A percentile compares a stretch with the other conserved stretches of the same genome.
Conservation (phyloP, 1,284 basidiomycete species). For the Stereum hirsutum region DNA sequence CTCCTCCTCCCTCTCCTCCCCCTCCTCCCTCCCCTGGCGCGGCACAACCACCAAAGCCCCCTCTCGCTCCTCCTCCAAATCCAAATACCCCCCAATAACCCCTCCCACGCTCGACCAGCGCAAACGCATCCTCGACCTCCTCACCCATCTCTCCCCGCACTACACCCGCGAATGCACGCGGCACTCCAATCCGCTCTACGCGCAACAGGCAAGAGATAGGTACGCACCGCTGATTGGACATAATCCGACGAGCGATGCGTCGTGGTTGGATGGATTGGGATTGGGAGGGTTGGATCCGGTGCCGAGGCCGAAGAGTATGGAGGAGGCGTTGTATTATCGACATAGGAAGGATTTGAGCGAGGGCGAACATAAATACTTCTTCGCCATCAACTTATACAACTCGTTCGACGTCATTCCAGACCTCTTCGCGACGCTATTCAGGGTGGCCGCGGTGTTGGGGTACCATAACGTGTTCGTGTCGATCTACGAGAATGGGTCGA, state of each 20-base stretch:
- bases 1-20: conserved; percentile 9
- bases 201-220: conserved; percentile 75
- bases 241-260: conserved; percentile 44
- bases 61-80: conserved; percentile 29
- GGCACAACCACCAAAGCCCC: conserved; percentile 41
- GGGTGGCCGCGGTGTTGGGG: conserved; percentile 80
- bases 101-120: conserved; percentile 75
- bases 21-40: conserved; percentile 35
- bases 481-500: conserved; percentile 96
- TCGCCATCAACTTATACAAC: conserved; percentile 96
- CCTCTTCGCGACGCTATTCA: conserved; percentile 92
- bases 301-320: conserved; percentile 17
- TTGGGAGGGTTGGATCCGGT: conserved; percentile 39
- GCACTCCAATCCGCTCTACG: conserved; percentile 74
- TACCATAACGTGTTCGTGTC: conserved; percentile 96
- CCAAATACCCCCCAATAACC: conserved; percentile 49
- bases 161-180: conserved; percentile 89
- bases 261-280: conserved; percentile 52
- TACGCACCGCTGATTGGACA: conserved; percentile 80
- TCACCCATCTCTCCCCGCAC: conserved; percentile 80
- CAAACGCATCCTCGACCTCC: conserved; percentile 73
- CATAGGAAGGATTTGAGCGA: conserved; percentile 34
- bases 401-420: conserved; percentile 98
- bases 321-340: conserved; percentile 17
- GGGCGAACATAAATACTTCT: conserved; percentile 90